phyloP scores from a whole-genome alignment of 352 stramenopile species.

The Pelagophyceae sp. region DNA sequence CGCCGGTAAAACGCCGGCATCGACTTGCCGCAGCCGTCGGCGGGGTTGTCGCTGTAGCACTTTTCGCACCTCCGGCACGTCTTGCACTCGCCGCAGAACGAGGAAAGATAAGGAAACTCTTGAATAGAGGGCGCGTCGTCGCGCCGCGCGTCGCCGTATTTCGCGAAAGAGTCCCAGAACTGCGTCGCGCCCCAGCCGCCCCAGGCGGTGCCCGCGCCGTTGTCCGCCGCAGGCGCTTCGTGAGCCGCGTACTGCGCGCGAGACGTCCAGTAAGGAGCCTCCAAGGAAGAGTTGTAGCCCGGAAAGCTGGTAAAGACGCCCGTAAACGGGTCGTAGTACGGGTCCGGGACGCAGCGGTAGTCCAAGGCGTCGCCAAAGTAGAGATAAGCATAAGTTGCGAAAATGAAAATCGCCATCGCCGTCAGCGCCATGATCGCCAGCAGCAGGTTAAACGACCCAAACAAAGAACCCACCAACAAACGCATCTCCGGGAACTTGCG shows the following conservation, averaged over 20 bases:
- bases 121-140: background rate
- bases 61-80: constrained; percentile 1
- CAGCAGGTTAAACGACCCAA: constrained; percentile 12
- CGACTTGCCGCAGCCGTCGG: background rate
- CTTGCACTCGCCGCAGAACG: constrained; percentile 12
- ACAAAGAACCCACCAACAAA: background rate
- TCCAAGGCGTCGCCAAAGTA: constrained; percentile 7
- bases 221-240: too few species aligned
- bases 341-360: constrained; percentile 13
- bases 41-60: constrained; percentile 17
- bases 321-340: constrained; percentile 3
- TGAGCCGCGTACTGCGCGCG: background rate
- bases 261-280: background rate
- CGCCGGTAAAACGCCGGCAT: background rate
- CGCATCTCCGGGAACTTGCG: constrained; percentile 20
- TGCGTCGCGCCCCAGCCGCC: too few species aligned
- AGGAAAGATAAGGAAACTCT: constrained; percentile 3
- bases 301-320: background rate
- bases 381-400: background rate
- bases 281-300: background rate
- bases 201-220: too few species aligned
- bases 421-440: constrained; percentile 7
- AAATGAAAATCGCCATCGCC: constrained; percentile 2
- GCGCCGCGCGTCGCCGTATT: background rate
- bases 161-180: background rate